Conservation (phyloP, 148 eudicot genomes). For the Fagopyrum esculentum region DNA sequence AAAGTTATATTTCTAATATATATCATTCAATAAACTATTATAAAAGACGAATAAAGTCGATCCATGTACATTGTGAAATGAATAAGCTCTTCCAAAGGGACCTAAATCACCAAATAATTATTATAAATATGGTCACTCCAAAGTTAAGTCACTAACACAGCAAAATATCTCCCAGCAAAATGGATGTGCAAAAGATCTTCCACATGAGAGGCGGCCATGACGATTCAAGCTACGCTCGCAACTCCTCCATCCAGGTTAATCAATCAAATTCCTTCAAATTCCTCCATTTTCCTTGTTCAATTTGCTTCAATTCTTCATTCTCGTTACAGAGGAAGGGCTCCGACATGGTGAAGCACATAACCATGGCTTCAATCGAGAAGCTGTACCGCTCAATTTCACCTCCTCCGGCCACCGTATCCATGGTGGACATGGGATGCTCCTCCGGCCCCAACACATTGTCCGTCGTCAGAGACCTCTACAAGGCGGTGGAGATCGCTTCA, state of each 20-base stretch:
- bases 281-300: neutral
- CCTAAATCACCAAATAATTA: too few species aligned
- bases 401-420: constrained; percentile 5
- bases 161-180: neutral
- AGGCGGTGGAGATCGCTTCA: constrained; percentile 12
- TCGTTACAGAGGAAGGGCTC: neutral
- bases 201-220: constrained; percentile 21
- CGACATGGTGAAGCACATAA: constrained; percentile 12
- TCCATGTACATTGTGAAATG: too few species aligned
- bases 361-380: constrained; percentile 9
- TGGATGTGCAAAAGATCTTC: constrained; percentile 19
- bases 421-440: constrained; percentile 26
- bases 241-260: constrained; percentile 14
- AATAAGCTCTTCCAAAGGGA: too few species aligned
- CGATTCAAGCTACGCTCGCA: constrained; percentile 20
- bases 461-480: neutral
- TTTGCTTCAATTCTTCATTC: neutral
- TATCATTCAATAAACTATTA: too few species aligned
- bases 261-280: neutral
- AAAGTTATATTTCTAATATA: too few species aligned
- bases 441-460: constrained; percentile 20
- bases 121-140: neutral
- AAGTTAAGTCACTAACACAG: neutral
- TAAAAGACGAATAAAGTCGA: too few species aligned
- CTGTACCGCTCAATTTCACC: constrained; percentile 11